Conservation (phyloP, 805 yeast genomes). For the Wickerhamiella vanderwaltii region DNA sequence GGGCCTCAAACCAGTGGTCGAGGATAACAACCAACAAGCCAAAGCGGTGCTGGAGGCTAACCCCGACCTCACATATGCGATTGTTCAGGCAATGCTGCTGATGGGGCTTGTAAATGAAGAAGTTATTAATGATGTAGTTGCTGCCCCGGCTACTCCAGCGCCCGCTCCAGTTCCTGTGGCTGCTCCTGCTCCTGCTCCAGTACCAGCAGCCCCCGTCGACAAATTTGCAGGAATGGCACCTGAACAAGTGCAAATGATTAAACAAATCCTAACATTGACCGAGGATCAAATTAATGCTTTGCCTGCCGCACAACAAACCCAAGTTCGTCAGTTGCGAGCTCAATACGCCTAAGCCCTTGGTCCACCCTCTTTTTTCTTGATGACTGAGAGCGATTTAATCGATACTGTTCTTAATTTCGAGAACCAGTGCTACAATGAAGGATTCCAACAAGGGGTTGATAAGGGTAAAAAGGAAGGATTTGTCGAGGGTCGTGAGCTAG, state of each 20-base stretch:
- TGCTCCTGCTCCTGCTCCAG: conserved; percentile 8
- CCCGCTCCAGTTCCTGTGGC: conserved; percentile 8
- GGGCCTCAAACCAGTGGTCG: conserved; percentile 48
- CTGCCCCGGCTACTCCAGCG: conserved; percentile 12
- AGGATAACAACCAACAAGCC: conserved; percentile 47
- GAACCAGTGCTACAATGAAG: conserved; percentile 41
- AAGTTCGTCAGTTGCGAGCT: conserved; percentile 16
- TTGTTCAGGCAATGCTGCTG: conserved; percentile 54
- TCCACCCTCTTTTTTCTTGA: background rate
- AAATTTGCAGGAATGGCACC: conserved; percentile 23
- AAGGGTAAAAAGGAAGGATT: conserved; percentile 49
- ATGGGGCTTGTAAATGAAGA: conserved; percentile 28
- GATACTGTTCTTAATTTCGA: conserved; percentile 20
- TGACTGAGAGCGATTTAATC: conserved; percentile 5
- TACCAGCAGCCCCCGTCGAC: conserved; percentile 7
- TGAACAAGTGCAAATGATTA: conserved; percentile 36
- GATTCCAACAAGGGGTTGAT: conserved; percentile 56
- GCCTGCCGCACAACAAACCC: conserved; percentile 37
- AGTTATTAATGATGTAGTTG: conserved; percentile 19
- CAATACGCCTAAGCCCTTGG: conserved; percentile 13
- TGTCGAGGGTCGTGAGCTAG: conserved; percentile 73
- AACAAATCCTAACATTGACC: conserved; percentile 37
- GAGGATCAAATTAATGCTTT: conserved; percentile 38
- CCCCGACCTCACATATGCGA: conserved; percentile 65
- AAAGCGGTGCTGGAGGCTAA: conserved; percentile 47